Percentiles rank a stretch among this genome's conserved stretches.
These are phyloP conservation scores for Naganishia vishniacii DNA, from an alignment of 768 basidiomycete species.

Conservation along the genomic window DNA sequence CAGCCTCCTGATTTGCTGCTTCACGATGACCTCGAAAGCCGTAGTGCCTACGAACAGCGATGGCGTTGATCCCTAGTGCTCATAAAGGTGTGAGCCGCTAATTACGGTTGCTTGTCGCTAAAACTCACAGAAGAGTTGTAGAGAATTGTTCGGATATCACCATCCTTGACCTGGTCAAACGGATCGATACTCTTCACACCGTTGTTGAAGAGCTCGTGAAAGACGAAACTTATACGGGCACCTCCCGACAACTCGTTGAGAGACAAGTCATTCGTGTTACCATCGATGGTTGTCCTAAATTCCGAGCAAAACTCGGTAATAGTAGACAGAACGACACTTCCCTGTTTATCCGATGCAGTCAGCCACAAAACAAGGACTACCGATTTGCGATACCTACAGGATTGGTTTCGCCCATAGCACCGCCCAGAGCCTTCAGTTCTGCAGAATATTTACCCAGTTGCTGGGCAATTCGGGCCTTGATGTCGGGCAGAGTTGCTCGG, in stretches of 20 bases:
- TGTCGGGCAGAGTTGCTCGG: slow-evolving; percentile 92
- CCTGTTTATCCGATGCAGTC: slow-evolving; percentile 39
- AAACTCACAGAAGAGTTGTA: slow-evolving; percentile 90
- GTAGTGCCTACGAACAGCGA: slow-evolving; percentile 93
- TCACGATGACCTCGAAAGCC: slow-evolving; percentile 97
- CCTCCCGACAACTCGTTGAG: slow-evolving; percentile 97
- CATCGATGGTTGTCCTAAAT: slow-evolving; percentile 94
- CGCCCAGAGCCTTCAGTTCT: slow-evolving; percentile 79
- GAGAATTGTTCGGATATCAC: slow-evolving; percentile 88
- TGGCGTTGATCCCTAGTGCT: slow-evolving; percentile 78
- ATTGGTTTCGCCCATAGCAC: slow-evolving; percentile 73
- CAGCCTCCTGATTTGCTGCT: slow-evolving; percentile 94
- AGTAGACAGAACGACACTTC: slow-evolving; percentile 88
- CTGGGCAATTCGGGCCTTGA: slow-evolving; percentile 88
- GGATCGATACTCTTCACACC: slow-evolving; percentile 95
- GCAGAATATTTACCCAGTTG: slow-evolving; percentile 82
- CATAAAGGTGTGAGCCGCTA: neutral
- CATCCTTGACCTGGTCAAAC: slow-evolving; percentile 97
- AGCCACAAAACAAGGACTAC: neutral
- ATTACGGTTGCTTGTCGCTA: neutral
- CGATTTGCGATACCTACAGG: slow-evolving; percentile 48
- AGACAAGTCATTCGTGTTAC: slow-evolving; percentile 90
- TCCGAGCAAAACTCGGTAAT: slow-evolving; percentile 98
- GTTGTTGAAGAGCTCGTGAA: slow-evolving; percentile 96
- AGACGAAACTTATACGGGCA: slow-evolving; percentile 96